These are phyloP conservation scores for Aspergillus texensis DNA, from an alignment of 2,329 filamentous ascomycete genomes.

Conservation along the genomic window DNA sequence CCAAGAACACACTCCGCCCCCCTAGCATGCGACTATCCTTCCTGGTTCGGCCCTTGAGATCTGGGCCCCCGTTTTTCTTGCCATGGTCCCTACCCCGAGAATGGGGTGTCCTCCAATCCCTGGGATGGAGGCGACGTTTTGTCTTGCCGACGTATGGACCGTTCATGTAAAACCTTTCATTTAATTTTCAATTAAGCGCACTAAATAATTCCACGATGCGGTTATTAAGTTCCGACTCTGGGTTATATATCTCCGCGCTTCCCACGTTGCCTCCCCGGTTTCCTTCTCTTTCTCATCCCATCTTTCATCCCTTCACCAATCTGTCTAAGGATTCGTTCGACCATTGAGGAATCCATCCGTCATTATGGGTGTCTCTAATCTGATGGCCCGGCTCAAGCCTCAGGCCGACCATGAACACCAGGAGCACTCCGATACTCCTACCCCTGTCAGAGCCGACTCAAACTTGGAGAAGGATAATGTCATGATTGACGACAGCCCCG, in stretches of 20 bases:
- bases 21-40: constrained; percentile 27
- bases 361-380: constrained; percentile 34
- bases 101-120: constrained; percentile 22
- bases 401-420: constrained; percentile 31
- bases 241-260: constrained; percentile 28
- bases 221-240: constrained; percentile 18
- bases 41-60: constrained; percentile 29
- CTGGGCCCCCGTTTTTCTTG: constrained; percentile 34
- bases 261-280: constrained; percentile 14
- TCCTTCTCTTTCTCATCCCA: constrained; percentile 11
- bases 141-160: constrained; percentile 15
- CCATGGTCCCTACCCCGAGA: constrained; percentile 22
- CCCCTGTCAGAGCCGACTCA: constrained; percentile 36
- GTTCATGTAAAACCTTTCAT: constrained; percentile 12
- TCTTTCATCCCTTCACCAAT: constrained; percentile 1
- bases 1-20: constrained; percentile 25
- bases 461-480: constrained; percentile 36
- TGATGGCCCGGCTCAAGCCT: constrained; percentile 35
- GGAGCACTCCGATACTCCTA: constrained; percentile 38
- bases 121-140: constrained; percentile 16
- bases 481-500: constrained; percentile 44
- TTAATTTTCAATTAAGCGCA: constrained; percentile 10
- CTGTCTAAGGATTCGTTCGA: constrained; percentile 4
- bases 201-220: constrained; percentile 21
- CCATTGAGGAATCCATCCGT: constrained; percentile 5